phyloP scores from a whole-genome alignment of 805 yeast species.

The Candida parachauliodes region DNA sequence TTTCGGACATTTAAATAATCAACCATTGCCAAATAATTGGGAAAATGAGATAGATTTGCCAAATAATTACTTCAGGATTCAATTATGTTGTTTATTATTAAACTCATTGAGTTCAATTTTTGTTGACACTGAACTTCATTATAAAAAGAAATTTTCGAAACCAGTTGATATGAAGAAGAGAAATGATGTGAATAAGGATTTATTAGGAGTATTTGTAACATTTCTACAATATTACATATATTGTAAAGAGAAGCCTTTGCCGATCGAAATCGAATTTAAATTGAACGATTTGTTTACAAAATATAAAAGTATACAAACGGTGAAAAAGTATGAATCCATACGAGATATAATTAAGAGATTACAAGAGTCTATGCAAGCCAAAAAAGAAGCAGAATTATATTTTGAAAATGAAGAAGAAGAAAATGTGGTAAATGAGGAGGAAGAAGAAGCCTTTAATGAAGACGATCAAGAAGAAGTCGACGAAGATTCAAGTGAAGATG shows the following conservation, averaged over 20 bases:
- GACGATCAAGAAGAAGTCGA: constrained; percentile 26
- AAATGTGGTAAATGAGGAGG: constrained; percentile 15
- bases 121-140: constrained; percentile 7
- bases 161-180: constrained; percentile 6
- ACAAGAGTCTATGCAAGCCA: constrained; percentile 19
- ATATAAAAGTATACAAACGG: constrained; percentile 23
- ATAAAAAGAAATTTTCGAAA: constrained; percentile 5
- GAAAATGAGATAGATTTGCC: constrained; percentile 53
- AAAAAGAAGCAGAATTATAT: constrained; percentile 9
- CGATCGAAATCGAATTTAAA: constrained; percentile 57
- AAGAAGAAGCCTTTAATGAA: constrained; percentile 23
- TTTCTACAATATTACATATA: constrained; percentile 70
- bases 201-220: constrained; percentile 37
- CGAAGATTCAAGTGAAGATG: constrained; percentile 13
- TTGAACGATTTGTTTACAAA: constrained; percentile 42
- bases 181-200: constrained; percentile 12
- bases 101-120: constrained; percentile 13
- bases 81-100: constrained; percentile 39
- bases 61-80: constrained; percentile 69
- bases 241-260: constrained; percentile 59
- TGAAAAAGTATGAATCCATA: constrained; percentile 32
- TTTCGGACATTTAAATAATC: constrained; percentile 60
- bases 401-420: constrained; percentile 14
- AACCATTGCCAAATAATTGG: constrained; percentile 49
- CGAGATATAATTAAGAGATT: constrained; percentile 44